Percentiles rank a stretch among this genome's conserved stretches.
phyloP scores from a whole-genome alignment of 495 filamentous ascomycete species.

The Tuber brumale region DNA sequence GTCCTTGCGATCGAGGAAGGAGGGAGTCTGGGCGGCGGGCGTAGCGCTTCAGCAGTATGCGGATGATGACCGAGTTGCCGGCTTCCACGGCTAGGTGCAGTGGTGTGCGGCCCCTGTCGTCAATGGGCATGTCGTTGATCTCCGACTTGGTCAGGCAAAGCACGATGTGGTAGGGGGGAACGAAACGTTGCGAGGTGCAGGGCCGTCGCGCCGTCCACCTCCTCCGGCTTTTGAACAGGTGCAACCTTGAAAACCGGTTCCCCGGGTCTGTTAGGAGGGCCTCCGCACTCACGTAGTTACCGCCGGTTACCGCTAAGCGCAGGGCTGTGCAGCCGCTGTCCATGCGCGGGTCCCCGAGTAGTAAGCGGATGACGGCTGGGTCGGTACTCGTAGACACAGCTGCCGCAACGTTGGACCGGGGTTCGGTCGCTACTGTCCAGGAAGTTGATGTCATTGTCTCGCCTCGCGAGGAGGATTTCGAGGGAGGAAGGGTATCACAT shows the following conservation, averaged over 20 bases:
- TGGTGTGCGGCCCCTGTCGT: not conserved
- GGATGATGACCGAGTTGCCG: not conserved
- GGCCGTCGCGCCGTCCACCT: not conserved
- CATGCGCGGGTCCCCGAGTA: not conserved
- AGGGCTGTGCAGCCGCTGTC: no score
- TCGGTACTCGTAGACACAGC: not conserved
- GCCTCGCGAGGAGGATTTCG: not conserved
- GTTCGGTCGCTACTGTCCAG: no score
- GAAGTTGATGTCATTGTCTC: not conserved
- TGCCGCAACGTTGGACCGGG: no score
- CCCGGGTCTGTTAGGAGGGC: not conserved
- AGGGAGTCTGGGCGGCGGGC: no score
- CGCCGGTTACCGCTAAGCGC: not conserved
- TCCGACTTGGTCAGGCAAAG: not conserved
- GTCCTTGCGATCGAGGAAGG: no score
- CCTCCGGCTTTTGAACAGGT: not conserved
- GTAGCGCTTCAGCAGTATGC: no score
- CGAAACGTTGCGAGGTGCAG: not conserved
- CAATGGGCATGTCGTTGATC: not conserved
- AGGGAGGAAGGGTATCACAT: not conserved
- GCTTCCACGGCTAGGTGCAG: not conserved
- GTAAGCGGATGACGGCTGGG: not conserved
- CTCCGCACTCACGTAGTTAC: not conserved
- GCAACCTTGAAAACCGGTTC: not conserved
- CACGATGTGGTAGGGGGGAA: not conserved